Conservation (phyloP, 2,329 filamentous ascomycete genomes). For the Diaporthe ilicicola region DNA sequence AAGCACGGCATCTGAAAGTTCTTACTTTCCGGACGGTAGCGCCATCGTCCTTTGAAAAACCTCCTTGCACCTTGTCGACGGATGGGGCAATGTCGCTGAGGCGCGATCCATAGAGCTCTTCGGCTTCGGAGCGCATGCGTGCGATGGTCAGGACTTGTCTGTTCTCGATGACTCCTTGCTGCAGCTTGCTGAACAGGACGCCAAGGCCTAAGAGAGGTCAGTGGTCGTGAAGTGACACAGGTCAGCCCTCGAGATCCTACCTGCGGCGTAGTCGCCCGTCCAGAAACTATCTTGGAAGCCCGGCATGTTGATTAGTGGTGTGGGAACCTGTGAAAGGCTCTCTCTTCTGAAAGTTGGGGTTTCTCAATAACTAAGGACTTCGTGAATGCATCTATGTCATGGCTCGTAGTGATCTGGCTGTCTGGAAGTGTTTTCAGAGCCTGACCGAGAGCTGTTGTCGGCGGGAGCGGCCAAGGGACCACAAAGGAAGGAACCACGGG, state of each 20-base stretch:
- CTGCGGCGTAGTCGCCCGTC: constrained; percentile 97
- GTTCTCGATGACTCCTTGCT: constrained; percentile 95
- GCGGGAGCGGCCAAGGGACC: constrained; percentile 20
- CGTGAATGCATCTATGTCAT: constrained; percentile 30
- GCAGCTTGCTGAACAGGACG: constrained; percentile 94
- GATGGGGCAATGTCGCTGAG: constrained; percentile 83
- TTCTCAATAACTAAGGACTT: constrained; percentile 32
- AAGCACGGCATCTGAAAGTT: background rate
- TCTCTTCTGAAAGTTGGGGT: constrained; percentile 20
- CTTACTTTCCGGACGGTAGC: constrained; percentile 92
- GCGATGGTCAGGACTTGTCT: constrained; percentile 92
- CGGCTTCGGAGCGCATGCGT: constrained; percentile 92
- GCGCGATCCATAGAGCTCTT: constrained; percentile 85
- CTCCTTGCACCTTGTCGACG: constrained; percentile 82
- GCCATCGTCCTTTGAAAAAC: constrained; percentile 91
- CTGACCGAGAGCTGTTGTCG: background rate
- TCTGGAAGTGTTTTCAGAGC: background rate
- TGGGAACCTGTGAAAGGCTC: constrained; percentile 29
- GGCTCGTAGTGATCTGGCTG: constrained; percentile 3
- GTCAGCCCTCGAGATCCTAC: constrained; percentile 53
- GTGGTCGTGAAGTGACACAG: constrained; percentile 30
- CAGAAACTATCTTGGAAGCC: constrained; percentile 97
- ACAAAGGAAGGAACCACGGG: constrained; percentile 16
- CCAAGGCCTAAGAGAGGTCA: constrained; percentile 70
- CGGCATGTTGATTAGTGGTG: constrained; percentile 67